Evolutionary conservation across 495 filamentous ascomycete species (phyloP).

Genomic region (Elaphomyces granulatus): DNA sequence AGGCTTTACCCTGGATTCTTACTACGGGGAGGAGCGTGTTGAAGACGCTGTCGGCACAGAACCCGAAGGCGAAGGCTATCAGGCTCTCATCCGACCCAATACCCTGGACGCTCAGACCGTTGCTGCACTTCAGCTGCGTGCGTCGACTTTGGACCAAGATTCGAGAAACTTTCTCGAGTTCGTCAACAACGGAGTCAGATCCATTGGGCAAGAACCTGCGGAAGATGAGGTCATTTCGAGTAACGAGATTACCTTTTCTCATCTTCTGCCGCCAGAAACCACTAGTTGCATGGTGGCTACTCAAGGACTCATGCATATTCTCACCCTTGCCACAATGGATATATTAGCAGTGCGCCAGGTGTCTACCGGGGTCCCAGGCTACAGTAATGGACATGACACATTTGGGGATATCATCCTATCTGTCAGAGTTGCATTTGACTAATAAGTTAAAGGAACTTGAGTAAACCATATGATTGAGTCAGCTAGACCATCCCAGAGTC

Average conservation of each 20-base stretch:
- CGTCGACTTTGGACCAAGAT: constrained; percentile 41
- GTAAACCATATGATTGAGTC: too few relatives aligned
- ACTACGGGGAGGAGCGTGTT: constrained; percentile 20
- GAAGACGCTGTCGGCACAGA: constrained; percentile 1
- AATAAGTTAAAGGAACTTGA: too few relatives aligned
- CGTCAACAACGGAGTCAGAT: constrained; percentile 16
- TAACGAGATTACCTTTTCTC: constrained; percentile 39
- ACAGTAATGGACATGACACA: too few relatives aligned
- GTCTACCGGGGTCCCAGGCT: too few relatives aligned
- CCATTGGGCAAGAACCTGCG: constrained; percentile 16
- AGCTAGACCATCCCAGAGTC: too few relatives aligned
- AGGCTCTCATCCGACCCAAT: constrained; percentile 30
- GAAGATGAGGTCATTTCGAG: constrained; percentile 18
- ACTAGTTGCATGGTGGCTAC: constrained; percentile 47
- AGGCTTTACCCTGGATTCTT: constrained; percentile 25
- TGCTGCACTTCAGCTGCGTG: constrained; percentile 25
- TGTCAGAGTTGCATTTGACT: too few relatives aligned
- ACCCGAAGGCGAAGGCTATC: constrained; percentile 2
- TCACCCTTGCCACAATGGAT: constrained; percentile 53
- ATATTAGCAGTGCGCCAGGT: constrained; percentile 13
- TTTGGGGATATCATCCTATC: too few relatives aligned
- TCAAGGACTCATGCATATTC: constrained; percentile 58
- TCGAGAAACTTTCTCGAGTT: constrained; percentile 47
- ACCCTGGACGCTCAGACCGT: constrained; percentile 36
- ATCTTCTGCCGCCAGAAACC: constrained; percentile 39